phyloP scores from a whole-genome alignment of 2,329 filamentous ascomycete genomes.

The Chalaropsis thielavioides region DNA sequence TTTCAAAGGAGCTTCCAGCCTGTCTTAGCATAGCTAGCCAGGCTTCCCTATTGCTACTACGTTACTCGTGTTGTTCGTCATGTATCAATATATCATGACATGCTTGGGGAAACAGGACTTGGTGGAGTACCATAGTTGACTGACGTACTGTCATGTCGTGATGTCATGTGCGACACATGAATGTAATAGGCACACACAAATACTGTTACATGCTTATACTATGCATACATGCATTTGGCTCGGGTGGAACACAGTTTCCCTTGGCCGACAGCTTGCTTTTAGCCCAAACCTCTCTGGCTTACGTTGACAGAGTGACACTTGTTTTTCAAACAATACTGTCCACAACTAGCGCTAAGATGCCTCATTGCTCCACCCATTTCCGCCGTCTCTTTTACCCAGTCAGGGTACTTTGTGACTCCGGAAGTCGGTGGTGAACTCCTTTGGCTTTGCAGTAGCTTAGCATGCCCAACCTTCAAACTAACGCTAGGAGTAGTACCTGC shows the following conservation, averaged over 20 bases:
- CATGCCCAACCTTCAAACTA: neutral
- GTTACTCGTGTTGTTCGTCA: neutral
- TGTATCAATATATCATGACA: neutral
- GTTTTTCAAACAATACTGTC: neutral
- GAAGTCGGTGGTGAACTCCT: neutral
- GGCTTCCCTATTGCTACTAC: neutral
- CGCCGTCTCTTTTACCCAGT: neutral
- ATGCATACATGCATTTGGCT: neutral
- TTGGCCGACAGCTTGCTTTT: too few relatives aligned
- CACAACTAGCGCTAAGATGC: neutral
- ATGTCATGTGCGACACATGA: neutral
- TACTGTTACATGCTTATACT: neutral
- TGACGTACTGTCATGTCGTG: neutral
- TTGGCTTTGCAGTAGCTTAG: neutral
- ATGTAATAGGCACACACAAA: neutral
- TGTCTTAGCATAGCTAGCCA: neutral
- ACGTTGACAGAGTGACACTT: neutral
- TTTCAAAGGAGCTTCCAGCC: neutral
- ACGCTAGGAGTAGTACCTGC: neutral
- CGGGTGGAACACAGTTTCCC: neutral
- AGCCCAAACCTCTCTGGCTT: too few relatives aligned
- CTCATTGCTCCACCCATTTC: neutral
- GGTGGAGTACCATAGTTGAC: neutral
- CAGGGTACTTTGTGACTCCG: neutral
- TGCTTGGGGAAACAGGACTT: neutral